Conservation (phyloP, 2,329 filamentous ascomycete genomes). For the Fusarium fujikuroi region DNA sequence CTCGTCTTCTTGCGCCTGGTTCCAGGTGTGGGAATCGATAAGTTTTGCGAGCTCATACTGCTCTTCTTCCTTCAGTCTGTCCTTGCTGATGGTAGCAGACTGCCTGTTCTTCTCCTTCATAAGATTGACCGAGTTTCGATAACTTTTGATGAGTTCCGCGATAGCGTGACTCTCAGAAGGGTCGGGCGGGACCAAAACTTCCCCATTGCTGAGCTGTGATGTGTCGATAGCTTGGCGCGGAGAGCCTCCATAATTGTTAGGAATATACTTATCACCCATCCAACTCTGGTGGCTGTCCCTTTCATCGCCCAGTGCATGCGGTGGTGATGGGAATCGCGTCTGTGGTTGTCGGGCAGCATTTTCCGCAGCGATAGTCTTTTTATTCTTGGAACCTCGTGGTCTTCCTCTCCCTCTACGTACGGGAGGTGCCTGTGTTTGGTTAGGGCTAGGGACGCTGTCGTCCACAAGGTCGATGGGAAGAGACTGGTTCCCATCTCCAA, state of each 20-base stretch:
- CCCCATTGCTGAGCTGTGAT: neutral
- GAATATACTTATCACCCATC: neutral
- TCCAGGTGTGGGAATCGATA: neutral
- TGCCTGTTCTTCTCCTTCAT: neutral
- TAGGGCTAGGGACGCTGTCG: accelerated
- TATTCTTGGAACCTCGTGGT: neutral
- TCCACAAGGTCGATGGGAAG: neutral
- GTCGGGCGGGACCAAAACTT: neutral
- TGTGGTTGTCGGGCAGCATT: neutral
- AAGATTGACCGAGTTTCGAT: neutral
- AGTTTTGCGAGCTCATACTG: neutral
- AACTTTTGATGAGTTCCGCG: neutral
- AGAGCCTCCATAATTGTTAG: neutral
- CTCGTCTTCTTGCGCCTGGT: neutral
- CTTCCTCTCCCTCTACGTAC: neutral
- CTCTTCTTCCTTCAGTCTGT: neutral
- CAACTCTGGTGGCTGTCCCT: neutral
- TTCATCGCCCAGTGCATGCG: neutral
- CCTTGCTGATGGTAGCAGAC: neutral
- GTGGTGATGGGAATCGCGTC: neutral
- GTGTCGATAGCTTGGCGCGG: neutral
- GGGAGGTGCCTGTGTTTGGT: no score
- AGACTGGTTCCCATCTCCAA: neutral
- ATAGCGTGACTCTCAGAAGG: neutral
- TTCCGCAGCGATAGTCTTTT: neutral